A percentile compares a stretch with the other conserved stretches of the same genome.
These are phyloP conservation scores for Aspergillus chevalieri DNA, from an alignment of 2,329 filamentous ascomycete species.

Conservation along the genomic window DNA sequence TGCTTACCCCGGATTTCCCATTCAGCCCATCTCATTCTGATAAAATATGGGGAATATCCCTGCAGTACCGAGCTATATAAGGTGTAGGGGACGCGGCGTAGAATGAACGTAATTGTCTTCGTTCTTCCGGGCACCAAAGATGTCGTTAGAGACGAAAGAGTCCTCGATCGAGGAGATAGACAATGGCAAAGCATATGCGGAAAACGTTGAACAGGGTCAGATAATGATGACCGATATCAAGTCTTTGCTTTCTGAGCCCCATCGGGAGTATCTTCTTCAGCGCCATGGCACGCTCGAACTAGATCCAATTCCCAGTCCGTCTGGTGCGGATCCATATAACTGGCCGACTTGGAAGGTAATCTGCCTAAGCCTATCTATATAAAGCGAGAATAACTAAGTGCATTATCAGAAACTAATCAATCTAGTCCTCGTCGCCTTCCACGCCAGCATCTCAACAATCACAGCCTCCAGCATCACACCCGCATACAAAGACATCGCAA, in stretches of 20 bases:
- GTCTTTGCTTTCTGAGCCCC: constrained; percentile 16
- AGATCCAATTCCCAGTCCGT: constrained; percentile 46
- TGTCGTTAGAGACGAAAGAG: too few relatives aligned
- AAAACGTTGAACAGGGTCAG: too few relatives aligned
- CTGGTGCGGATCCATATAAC: constrained; percentile 50
- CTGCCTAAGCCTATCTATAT: neutral
- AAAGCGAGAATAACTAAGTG: neutral
- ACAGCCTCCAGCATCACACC: constrained; percentile 52
- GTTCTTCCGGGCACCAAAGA: too few relatives aligned
- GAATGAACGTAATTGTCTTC: too few relatives aligned
- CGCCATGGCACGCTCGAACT: constrained; percentile 50
- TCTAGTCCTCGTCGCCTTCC: constrained; percentile 44
- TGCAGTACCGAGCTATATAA: too few relatives aligned
- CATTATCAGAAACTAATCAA: constrained; percentile 11
- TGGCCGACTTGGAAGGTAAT: constrained; percentile 47
- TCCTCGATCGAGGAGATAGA: too few relatives aligned
- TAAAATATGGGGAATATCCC: too few relatives aligned
- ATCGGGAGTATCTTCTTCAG: constrained; percentile 44
- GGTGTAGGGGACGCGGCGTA: too few relatives aligned
- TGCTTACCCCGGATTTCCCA: too few relatives aligned
- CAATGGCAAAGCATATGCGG: too few relatives aligned
- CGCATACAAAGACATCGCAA: constrained; percentile 47
- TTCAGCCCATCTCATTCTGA: too few relatives aligned
- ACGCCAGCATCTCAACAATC: constrained; percentile 55
- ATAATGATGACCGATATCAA: neutral